These are phyloP conservation scores for Crepidotus variabilis DNA, from an alignment of 768 basidiomycete species.

Conservation along the genomic window DNA sequence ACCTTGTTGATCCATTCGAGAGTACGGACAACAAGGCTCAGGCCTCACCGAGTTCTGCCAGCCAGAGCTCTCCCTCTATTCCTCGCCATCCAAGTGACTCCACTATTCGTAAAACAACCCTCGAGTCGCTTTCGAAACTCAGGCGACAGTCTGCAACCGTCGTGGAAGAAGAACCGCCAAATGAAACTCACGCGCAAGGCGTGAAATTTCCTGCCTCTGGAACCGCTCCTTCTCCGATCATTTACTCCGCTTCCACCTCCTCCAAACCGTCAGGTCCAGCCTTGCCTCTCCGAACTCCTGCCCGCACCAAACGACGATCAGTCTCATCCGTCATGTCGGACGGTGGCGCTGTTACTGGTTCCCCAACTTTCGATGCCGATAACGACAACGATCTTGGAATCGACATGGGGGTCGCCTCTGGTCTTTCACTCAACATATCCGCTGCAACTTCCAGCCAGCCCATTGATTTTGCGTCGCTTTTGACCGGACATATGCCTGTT, in stretches of 20 bases:
- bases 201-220: neutral
- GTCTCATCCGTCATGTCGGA: slow-evolving; percentile 85
- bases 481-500: slow-evolving; percentile 65
- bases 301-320: slow-evolving; percentile 92
- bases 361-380: slow-evolving; percentile 44
- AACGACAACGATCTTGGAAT: slow-evolving; percentile 16
- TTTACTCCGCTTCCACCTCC: slow-evolving; percentile 24
- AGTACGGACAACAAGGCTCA: slow-evolving; percentile 18
- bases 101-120: slow-evolving; percentile 50
- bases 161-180: slow-evolving; percentile 42
- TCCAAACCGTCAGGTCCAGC: slow-evolving; percentile 38
- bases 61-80: slow-evolving; percentile 18
- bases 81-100: slow-evolving; percentile 54
- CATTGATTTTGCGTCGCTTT: slow-evolving; percentile 58
- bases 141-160: slow-evolving; percentile 43
- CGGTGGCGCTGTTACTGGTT: slow-evolving; percentile 26
- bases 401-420: neutral
- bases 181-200: slow-evolving; percentile 15
- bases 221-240: slow-evolving; percentile 20
- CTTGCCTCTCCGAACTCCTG: slow-evolving; percentile 81
- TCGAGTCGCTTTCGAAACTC: slow-evolving; percentile 32
- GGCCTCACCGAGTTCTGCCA: slow-evolving; percentile 6
- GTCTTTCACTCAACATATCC: neutral
- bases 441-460: slow-evolving; percentile 36
- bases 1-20: slow-evolving; percentile 40